Percentiles rank a stretch among this genome's conserved stretches.
Conservation (phyloP, 768 basidiomycete species). For the Hydnum rufescens region DNA sequence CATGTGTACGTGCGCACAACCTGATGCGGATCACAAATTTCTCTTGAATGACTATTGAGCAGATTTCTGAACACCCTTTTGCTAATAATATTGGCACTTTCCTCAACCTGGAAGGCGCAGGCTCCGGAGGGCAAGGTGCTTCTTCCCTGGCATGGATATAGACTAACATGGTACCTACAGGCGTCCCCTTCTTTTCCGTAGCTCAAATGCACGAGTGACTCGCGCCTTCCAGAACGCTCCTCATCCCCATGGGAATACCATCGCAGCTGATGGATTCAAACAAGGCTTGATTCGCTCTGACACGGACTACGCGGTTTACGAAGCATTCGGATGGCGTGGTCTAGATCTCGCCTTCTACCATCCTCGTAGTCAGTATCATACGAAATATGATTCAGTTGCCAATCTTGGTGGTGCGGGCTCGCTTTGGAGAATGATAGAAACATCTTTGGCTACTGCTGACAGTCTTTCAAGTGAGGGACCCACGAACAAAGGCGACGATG, state of each 20-base stretch:
- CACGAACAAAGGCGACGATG: not conserved
- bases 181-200: slow-evolving; percentile 57
- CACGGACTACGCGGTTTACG: slow-evolving; percentile 60
- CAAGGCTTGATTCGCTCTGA: slow-evolving; percentile 42
- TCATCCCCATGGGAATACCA: slow-evolving; percentile 53
- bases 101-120: slow-evolving; percentile 68
- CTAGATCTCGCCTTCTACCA: slow-evolving; percentile 66
- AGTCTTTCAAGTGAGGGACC: slow-evolving; percentile 28
- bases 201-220: slow-evolving; percentile 29
- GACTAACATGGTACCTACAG: slow-evolving; percentile 19
- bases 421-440: slow-evolving; percentile 68
- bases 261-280: slow-evolving; percentile 50
- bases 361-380: slow-evolving; percentile 58
- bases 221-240: slow-evolving; percentile 34
- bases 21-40: not conserved
- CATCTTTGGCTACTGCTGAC: slow-evolving; percentile 32
- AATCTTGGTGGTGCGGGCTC: slow-evolving; percentile 34
- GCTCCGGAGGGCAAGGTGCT: slow-evolving; percentile 43
- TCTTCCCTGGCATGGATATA: not conserved
- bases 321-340: slow-evolving; percentile 36
- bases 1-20: slow-evolving; percentile 28
- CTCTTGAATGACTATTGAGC: not conserved
- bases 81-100: slow-evolving; percentile 42
- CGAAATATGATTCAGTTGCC: slow-evolving; percentile 46
- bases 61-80: slow-evolving; percentile 66